phyloP scores from a whole-genome alignment of 2,329 filamentous ascomycete species.

The Emmonsiellopsis sp. region DNA sequence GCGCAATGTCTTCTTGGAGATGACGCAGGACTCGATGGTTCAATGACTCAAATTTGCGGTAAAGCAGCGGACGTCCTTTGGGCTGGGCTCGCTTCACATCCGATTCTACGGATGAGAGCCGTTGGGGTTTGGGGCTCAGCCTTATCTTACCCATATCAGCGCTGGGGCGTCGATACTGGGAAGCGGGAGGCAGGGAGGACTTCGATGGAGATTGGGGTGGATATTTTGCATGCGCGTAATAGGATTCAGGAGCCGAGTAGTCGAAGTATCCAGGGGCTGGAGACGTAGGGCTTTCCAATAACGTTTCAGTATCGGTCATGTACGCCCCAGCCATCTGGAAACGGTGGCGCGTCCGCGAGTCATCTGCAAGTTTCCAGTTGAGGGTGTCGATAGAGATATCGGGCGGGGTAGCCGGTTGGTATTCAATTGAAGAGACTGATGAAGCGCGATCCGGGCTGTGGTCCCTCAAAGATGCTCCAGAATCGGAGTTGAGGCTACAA shows the following conservation, averaged over 20 bases:
- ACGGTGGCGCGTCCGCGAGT: conserved; percentile 3
- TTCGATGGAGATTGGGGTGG: conserved; percentile 33
- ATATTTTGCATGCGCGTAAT: conserved; percentile 17
- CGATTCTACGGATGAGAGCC: neutral
- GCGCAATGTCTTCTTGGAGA: conserved; percentile 73
- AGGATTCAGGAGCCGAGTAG: conserved; percentile 23
- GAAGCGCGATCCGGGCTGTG: conserved; percentile 24
- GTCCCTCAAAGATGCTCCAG: conserved; percentile 24
- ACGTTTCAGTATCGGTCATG: conserved; percentile 10
- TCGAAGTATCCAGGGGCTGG: conserved; percentile 20
- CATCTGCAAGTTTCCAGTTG: conserved; percentile 17
- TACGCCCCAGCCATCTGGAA: conserved; percentile 12
- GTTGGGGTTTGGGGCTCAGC: neutral
- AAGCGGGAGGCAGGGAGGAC: conserved; percentile 23
- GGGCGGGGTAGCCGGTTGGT: conserved; percentile 19
- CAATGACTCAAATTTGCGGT: conserved; percentile 70
- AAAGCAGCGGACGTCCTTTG: conserved; percentile 50
- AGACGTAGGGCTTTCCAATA: conserved; percentile 14
- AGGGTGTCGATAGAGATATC: conserved; percentile 18
- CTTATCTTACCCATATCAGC: neutral
- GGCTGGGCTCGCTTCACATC: conserved; percentile 8
- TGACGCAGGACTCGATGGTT: conserved; percentile 76
- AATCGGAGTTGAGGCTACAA: conserved; percentile 23
- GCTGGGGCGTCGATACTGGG: neutral
- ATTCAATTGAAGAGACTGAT: conserved; percentile 21